Conservation (phyloP, 2,329 filamentous ascomycete genomes). For the Aspergillus puulaauensis region DNA sequence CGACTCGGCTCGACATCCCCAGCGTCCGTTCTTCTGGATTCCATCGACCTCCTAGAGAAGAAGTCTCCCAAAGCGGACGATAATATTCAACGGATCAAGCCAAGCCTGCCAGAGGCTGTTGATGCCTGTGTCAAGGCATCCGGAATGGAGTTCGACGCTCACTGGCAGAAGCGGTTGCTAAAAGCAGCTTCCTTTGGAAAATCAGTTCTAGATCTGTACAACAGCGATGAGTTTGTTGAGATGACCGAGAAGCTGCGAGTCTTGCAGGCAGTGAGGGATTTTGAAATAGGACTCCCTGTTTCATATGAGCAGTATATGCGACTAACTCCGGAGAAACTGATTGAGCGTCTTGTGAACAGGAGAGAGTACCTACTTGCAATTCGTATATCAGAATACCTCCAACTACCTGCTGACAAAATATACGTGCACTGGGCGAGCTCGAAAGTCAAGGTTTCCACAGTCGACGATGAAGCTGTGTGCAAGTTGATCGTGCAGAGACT, state of each 20-base stretch:
- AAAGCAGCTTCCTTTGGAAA: slow-evolving; percentile 97
- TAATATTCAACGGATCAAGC: slow-evolving; percentile 89
- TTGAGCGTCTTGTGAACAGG: slow-evolving; percentile 80
- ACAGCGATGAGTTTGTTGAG: slow-evolving; percentile 97
- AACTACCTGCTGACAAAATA: slow-evolving; percentile 81
- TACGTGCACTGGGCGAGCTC: slow-evolving; percentile 97
- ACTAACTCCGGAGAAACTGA: slow-evolving; percentile 83
- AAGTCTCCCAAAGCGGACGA: slow-evolving; percentile 97
- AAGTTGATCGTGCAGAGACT: slow-evolving; percentile 82
- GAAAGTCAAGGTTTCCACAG: slow-evolving; percentile 81
- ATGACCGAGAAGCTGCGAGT: slow-evolving; percentile 95
- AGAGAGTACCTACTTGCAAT: slow-evolving; percentile 90
- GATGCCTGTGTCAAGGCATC: slow-evolving; percentile 92
- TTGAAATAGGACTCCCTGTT: slow-evolving; percentile 83
- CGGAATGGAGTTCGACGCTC: slow-evolving; percentile 82
- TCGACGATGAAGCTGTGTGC: slow-evolving; percentile 86
- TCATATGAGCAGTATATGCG: slow-evolving; percentile 94
- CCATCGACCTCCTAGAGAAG: slow-evolving; percentile 83
- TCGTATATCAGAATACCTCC: slow-evolving; percentile 82
- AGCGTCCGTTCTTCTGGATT: slow-evolving; percentile 89
- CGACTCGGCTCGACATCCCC: slow-evolving; percentile 83
- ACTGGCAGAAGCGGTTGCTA: slow-evolving; percentile 95
- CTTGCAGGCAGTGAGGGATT: slow-evolving; percentile 87
- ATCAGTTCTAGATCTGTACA: slow-evolving; percentile 94
- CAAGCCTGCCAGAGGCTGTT: slow-evolving; percentile 86